Conservation (phyloP, 2,329 filamentous ascomycete species). For the Huntiella bhutanensis region DNA sequence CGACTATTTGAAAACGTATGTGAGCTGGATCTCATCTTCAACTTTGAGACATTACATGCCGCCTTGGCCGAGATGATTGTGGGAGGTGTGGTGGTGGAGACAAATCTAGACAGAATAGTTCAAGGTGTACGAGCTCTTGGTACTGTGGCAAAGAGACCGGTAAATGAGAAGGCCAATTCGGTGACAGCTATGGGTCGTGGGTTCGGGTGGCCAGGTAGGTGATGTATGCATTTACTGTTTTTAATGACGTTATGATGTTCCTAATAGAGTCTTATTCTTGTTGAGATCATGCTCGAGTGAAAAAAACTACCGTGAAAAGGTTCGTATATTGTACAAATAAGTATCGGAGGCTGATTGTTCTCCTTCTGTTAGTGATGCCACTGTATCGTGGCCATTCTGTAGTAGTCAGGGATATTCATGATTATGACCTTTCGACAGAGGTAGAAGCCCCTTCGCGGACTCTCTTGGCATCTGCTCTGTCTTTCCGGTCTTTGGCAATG, state of each 20-base stretch:
- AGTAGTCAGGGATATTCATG: too few relatives aligned
- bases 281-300: too few relatives aligned
- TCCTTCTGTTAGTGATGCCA: too few relatives aligned
- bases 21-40: constrained; percentile 96
- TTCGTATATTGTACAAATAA: too few relatives aligned
- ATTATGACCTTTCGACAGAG: too few relatives aligned
- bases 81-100: constrained; percentile 86
- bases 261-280: too few relatives aligned
- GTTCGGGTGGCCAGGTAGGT: constrained; percentile 34
- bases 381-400: too few relatives aligned
- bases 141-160: constrained; percentile 57
- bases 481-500: not conserved
- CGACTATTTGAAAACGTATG: constrained; percentile 96
- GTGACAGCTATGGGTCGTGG: constrained; percentile 38
- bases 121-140: constrained; percentile 64
- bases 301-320: too few relatives aligned
- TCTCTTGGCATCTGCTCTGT: not conserved
- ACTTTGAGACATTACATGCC: constrained; percentile 91
- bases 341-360: too few relatives aligned
- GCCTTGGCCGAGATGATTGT: constrained; percentile 87
- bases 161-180: constrained; percentile 47
- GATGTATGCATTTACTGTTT: constrained; percentile 8
- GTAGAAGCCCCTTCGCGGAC: not conserved
- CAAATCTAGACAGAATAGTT: constrained; percentile 72
- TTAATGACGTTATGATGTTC: too few relatives aligned